Base-by-base conservation (phyloP, 2,329 filamentous ascomycete genomes). In the Pleomassaria siparia region DNA sequence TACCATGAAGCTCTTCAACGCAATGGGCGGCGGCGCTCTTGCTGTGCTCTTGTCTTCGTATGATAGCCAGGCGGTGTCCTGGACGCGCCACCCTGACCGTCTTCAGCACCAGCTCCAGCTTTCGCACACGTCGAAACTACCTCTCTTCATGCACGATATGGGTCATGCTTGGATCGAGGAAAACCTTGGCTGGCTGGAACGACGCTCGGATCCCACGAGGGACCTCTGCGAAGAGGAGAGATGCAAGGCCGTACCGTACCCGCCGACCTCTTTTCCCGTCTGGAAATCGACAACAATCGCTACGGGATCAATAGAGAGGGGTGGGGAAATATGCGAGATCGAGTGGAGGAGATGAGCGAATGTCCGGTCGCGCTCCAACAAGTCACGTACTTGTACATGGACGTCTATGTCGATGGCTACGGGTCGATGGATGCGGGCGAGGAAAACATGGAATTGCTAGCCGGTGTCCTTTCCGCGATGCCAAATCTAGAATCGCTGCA, bases 311-410 rank as follows among this genome's bases (percentile, higher is more conserved):
- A 16, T 21, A 39, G 43, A 7, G 26, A 25, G 2, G 40, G 43
- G 2, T 50, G 47, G 47, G 40, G 18, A 9, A 40, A 46, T 20
- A 30, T 39, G 13, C 29, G 11, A 21, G 26, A 46, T 15, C 30
- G 43, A 16, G n/a, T 50, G 22, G 9, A 20, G 25, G 47, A 50
- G 28, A 35, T 50, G 9, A 43, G 29, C 15, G 18, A n/a, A 4
- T 50, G 47, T 40, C 43, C 43, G 18, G 47, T 43, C 3, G 47
- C 47, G 20, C 43, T 50, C 1, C 30, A 46, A 43, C 32, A 43
- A 12, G 47, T 44, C 13, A 40, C 15, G n/a, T 22, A 26, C 24
- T 20, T 50, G 10, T 21, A 50, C 18, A 32, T 46, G 20, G 20
- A 50, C n/a, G 21, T 46, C 18, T 40, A 40, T 13, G 26, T 46